Evolutionary conservation across 2,329 filamentous ascomycete species (phyloP), one percentile per base, ranked within the genome.

Genomic region (Aureobasidium pullulans): DNA sequence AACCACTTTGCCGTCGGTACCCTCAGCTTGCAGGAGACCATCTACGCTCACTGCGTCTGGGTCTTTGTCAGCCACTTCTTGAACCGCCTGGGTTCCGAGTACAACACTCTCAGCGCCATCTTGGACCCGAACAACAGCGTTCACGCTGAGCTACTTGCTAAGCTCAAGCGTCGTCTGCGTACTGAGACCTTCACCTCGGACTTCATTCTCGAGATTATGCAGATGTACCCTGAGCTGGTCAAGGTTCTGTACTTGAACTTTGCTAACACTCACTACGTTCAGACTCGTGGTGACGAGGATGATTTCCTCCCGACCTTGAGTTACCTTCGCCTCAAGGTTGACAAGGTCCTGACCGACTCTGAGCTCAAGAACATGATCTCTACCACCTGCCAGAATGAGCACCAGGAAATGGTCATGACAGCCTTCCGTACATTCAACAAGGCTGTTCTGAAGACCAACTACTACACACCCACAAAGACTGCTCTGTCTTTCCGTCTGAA

Each of bases 11-110:
- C 89, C 53, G 85, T 84, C 15, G 92, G 92, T 52, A 84, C 87
- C 66, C 80, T 99, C 64, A 96, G 92, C 70, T 80, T 99, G 54
- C 94, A 99, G 73, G 94, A 99, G 77, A 92, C 93, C 11, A 91
- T 96, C 68, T 99, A 99, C 72, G 92, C 91, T 31, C 94, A 99
- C 77, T 96, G 90, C 71, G 90, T 95, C 6, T 96, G 93, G 89
- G 91, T 97, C 34, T 99, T 96, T 69, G 88, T 96, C 39, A 91
- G 96, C 70, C 94, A 99, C 76, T 99, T 99, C 82, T 81, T 99
- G 67, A 99, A 99, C 79, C 87, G 94, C 64, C 82, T 99, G 16
- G 93, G 86, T 16, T 88, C 90, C 34, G 94, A 99, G 74, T 99
- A 97, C 73, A 88, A 85, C 13, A 94, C 93, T 4, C 81, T 99